These are phyloP conservation scores for Chlorencoelia australis DNA, from an alignment of 2,329 filamentous ascomycete species.

Conservation along the genomic window DNA sequence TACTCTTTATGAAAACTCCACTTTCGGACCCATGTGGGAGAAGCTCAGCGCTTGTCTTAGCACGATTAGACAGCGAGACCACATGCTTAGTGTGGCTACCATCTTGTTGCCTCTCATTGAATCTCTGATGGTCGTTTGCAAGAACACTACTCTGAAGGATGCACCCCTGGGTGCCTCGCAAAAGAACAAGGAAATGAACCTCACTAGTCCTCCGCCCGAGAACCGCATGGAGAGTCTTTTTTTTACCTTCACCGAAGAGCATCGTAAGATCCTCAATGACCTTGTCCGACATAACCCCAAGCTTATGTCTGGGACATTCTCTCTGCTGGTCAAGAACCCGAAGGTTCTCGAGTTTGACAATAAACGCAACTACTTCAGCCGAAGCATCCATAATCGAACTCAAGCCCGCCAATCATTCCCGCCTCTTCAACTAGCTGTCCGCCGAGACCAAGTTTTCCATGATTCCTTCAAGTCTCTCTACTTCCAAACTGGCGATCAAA, in stretches of 20 bases:
- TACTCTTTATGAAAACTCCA: slow-evolving; percentile 80
- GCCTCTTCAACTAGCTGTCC: slow-evolving; percentile 73
- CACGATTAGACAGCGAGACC: slow-evolving; percentile 82
- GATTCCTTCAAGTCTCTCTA: slow-evolving; percentile 98
- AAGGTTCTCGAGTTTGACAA: slow-evolving; percentile 99
- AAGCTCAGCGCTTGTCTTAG: slow-evolving; percentile 82
- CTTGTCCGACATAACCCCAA: slow-evolving; percentile 95
- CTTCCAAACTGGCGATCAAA: slow-evolving; percentile 92
- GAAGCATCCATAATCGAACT: slow-evolving; percentile 72
- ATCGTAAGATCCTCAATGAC: slow-evolving; percentile 95
- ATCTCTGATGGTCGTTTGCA: slow-evolving; percentile 97
- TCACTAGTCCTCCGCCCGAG: slow-evolving; percentile 70
- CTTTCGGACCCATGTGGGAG: slow-evolving; percentile 84
- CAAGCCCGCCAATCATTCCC: slow-evolving; percentile 61
- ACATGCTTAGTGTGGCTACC: slow-evolving; percentile 93
- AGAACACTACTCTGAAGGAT: slow-evolving; percentile 65
- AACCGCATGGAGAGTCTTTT: slow-evolving; percentile 80
- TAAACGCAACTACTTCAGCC: slow-evolving; percentile 97
- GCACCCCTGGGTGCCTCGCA: slow-evolving; percentile 24
- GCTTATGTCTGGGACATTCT: slow-evolving; percentile 97
- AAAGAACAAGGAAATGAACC: slow-evolving; percentile 54
- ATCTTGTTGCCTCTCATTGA: slow-evolving; percentile 92
- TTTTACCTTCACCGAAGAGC: slow-evolving; percentile 95
- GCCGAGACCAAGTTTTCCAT: slow-evolving; percentile 91
- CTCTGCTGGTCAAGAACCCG: slow-evolving; percentile 91